Percentiles rank a stretch among this genome's conserved stretches.
Evolutionary conservation across 805 yeast species (phyloP).

Genomic region (Pichia nanzhaoensis): DNA sequence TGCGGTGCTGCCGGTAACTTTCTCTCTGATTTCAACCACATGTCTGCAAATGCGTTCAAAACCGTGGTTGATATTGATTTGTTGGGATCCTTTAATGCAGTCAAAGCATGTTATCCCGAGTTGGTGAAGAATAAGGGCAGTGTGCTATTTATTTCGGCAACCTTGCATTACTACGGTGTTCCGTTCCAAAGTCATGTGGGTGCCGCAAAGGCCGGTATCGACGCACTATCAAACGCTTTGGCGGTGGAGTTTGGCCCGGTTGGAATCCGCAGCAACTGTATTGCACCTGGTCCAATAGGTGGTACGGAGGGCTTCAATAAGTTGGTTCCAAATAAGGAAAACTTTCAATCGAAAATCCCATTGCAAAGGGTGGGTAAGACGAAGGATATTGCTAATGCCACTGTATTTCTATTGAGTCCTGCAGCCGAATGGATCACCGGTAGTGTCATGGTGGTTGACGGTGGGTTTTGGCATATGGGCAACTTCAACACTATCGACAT

Average conservation of each 20-base stretch:
- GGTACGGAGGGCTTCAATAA: conserved; percentile 82
- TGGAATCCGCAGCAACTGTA: conserved; percentile 75
- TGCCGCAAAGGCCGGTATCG: conserved; percentile 95
- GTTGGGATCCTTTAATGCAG: conserved; percentile 83
- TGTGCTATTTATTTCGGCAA: conserved; percentile 76
- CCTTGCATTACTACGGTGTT: conserved; percentile 82
- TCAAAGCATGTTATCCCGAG: conserved; percentile 69
- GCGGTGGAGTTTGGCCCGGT: conserved; percentile 91
- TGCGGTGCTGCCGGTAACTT: conserved; percentile 98
- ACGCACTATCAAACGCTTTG: conserved; percentile 73
- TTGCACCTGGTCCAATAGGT: conserved; percentile 89
- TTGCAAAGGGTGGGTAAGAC: conserved; percentile 63
- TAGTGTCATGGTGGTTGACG: conserved; percentile 76
- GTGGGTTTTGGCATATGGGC: conserved; percentile 85
- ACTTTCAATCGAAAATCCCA: conserved; percentile 47
- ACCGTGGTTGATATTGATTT: conserved; percentile 83
- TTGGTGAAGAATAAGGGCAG: conserved; percentile 63
- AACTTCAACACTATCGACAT: conserved; percentile 25
- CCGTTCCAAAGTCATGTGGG: conserved; percentile 88
- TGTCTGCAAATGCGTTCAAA: conserved; percentile 82
- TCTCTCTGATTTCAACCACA: conserved; percentile 66
- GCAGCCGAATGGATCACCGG: conserved; percentile 80
- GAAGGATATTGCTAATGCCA: conserved; percentile 79
- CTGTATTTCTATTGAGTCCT: conserved; percentile 75
- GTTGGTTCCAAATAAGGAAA: conserved; percentile 39